phyloP scores from a whole-genome alignment of 2,329 filamentous ascomycete species.

The Fusarium veterinarium region DNA sequence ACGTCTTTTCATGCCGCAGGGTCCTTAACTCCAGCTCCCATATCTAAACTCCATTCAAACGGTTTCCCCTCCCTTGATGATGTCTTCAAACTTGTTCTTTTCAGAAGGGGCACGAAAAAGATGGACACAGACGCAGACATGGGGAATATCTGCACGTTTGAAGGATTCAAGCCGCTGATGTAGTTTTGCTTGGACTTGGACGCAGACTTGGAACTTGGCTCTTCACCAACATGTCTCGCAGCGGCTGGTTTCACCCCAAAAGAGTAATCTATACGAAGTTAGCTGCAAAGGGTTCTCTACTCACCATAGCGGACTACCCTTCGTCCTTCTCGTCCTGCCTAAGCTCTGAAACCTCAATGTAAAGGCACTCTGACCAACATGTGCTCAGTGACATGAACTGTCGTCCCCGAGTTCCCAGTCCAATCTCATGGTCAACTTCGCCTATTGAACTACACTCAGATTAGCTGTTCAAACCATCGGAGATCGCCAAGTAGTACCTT shows the following conservation, averaged over 20 bases:
- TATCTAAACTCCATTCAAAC: slow-evolving; percentile 30
- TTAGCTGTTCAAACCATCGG: slow-evolving; percentile 6
- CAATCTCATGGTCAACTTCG: slow-evolving; percentile 1
- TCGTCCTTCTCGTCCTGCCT: not conserved
- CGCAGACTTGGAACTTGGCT: not conserved
- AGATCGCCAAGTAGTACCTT: not conserved
- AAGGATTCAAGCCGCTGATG: slow-evolving; percentile 29
- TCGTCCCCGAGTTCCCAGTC: not conserved
- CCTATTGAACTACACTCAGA: not conserved
- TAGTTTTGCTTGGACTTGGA: not conserved
- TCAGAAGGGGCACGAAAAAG: not conserved
- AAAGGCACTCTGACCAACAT: not conserved
- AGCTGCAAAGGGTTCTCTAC: slow-evolving; percentile 2
- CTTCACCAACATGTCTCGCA: not conserved
- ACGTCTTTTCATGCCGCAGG: slow-evolving; percentile 22
- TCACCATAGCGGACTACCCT: not conserved
- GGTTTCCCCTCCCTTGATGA: not conserved
- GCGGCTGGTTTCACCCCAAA: slow-evolving; percentile 20
- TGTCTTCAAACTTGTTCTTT: not conserved
- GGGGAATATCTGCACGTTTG: not conserved
- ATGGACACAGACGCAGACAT: not conserved
- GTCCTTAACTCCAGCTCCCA: slow-evolving; percentile 20
- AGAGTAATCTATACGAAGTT: not conserved
- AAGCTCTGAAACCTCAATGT: not conserved
- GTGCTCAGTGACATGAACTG: not conserved